Evolutionary conservation across 2,329 filamentous ascomycete species (phyloP).

Genomic region (Verticillium longisporum): DNA sequence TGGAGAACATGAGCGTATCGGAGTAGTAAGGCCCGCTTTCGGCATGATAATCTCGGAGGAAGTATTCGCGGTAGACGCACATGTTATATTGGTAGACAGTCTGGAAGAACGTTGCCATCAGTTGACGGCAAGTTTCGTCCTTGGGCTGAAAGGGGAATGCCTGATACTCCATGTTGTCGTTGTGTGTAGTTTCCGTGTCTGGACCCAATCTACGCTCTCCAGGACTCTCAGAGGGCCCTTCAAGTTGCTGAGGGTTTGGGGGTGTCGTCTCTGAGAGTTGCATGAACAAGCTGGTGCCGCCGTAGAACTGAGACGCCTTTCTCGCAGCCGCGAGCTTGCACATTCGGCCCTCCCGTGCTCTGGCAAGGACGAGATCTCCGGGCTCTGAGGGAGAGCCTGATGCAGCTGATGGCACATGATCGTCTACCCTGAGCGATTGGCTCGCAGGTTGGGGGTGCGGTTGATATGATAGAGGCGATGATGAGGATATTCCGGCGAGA

Average conservation of each 20-base stretch:
- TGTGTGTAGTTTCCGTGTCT: not conserved
- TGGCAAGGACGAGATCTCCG: slow-evolving; percentile 7
- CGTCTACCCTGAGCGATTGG: not conserved
- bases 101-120: slow-evolving; percentile 42
- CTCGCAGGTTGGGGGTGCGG: not conserved
- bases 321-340: slow-evolving; percentile 25
- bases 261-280: slow-evolving; percentile 3
- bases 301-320: slow-evolving; percentile 38
- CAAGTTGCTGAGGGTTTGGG: not conserved
- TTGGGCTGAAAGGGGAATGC: slow-evolving; percentile 30
- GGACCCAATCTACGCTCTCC: not conserved
- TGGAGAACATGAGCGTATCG: slow-evolving; percentile 38
- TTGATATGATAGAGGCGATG: not conserved
- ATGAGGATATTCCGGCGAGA: slow-evolving; percentile 23
- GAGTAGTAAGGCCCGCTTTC: slow-evolving; percentile 41
- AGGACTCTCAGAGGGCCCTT: not conserved
- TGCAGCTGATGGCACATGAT: not conserved
- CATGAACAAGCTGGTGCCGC: slow-evolving; percentile 37
- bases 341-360: slow-evolving; percentile 24
- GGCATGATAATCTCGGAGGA: slow-evolving; percentile 40
- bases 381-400: not conserved
- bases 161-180: not conserved
- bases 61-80: slow-evolving; percentile 43
- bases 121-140: slow-evolving; percentile 33
- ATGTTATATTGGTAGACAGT: slow-evolving; percentile 41